These are phyloP conservation scores for Porcisia hertigi DNA, from an alignment of 208 protist species.

Conservation along the genomic window DNA sequence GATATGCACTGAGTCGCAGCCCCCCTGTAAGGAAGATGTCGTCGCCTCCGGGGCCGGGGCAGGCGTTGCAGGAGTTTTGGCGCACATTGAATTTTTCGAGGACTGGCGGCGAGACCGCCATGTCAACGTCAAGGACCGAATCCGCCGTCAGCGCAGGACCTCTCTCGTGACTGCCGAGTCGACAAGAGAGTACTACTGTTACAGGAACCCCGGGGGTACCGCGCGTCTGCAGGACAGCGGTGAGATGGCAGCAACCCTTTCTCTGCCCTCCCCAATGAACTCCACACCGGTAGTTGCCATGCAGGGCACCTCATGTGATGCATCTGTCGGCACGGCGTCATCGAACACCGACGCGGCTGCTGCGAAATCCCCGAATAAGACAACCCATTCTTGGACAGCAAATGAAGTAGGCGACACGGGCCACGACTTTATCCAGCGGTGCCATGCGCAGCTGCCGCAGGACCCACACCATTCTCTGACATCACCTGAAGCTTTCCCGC, in stretches of 20 bases:
- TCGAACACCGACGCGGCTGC: background rate
- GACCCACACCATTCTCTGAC: background rate
- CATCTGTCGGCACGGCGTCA: background rate
- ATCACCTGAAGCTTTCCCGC: background rate
- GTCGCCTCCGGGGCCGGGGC: background rate
- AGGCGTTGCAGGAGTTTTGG: background rate
- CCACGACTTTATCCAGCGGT: background rate
- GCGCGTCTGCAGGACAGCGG: background rate
- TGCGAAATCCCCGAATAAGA: background rate
- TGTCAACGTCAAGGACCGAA: constrained; percentile 28
- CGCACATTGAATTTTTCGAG: constrained; percentile 37
- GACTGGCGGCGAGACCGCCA: constrained; percentile 35
- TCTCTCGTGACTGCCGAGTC: constrained; percentile 22
- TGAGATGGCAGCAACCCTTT: background rate
- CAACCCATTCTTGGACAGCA: background rate
- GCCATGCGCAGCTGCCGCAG: background rate
- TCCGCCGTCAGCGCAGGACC: constrained; percentile 25
- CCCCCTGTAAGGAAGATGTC: background rate
- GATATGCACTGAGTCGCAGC: background rate
- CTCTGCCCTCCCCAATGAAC: background rate
- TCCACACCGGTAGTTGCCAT: background rate
- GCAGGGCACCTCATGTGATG: background rate
- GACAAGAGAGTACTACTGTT: constrained; percentile 36
- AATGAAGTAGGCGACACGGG: background rate
- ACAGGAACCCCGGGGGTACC: constrained; percentile 9